Base-by-base conservation (phyloP, 2,329 filamentous ascomycete species). In the Fusarium zealandicum region DNA sequence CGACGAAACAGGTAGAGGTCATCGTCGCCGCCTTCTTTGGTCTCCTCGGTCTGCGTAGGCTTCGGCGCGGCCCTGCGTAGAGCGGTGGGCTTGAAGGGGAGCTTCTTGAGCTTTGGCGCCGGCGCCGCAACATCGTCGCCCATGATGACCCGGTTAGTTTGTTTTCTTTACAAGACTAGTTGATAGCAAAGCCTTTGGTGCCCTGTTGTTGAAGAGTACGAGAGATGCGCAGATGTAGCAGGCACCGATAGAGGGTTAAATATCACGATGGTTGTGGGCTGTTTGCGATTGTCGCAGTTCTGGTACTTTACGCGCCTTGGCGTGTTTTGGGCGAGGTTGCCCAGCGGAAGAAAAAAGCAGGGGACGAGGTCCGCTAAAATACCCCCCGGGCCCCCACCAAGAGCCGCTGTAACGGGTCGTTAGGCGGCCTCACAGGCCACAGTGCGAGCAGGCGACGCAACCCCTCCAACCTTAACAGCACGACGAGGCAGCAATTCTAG, bases 81-180 rank as follows among this genome's bases (percentile, higher is more conserved):
- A 16, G 73, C 77, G 2, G 79, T 81, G 11, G 78, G 78, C 57
- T 82, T 82, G 68, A 82, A 82, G 1, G 79, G 80, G 1, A 82
- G 74, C 54, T 73, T 75, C 64, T 76, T 76, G 49, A 71, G 72
- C 60, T 71, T 75, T 11, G 57, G 54, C 27, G 67, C 44, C 20
- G 69, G 57, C 13, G 68, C 61, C 17, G 62, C 31, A n/a, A 48
- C 42, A 28, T 61, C 51, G 39, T 75, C 72, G 10, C 68, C 67
- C 75, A 77, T 77, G 39, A 40, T 43, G 40, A 40, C 42, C 20
- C 31, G 38, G 50, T 63, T 51, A 53, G 55, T 56, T 32, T 47
- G 33, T 33, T 33, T n/a, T 16, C 38, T 17, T 16, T 35, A 51
- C 37, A n/a, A 9, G 17, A 33, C 48, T 30, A 17, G 16, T 25